Percentiles rank a stretch among this genome's conserved stretches.
Evolutionary conservation across 805 yeast species (phyloP).

Genomic region (Deakozyma indianensis): DNA sequence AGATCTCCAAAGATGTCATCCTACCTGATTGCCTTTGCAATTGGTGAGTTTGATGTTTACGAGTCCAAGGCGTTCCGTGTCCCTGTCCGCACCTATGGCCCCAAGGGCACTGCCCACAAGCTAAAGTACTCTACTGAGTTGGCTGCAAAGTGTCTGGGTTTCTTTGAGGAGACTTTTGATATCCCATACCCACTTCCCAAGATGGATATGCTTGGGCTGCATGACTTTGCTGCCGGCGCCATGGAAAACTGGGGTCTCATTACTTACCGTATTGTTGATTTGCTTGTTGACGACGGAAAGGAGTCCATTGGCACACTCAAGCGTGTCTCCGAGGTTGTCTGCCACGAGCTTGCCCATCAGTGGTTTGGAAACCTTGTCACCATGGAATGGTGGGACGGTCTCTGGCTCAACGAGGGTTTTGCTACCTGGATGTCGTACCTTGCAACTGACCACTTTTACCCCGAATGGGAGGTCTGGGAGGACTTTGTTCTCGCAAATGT

Average conservation of each 20-base stretch:
- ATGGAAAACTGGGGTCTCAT: slow-evolving; percentile 88
- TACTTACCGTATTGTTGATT: slow-evolving; percentile 47
- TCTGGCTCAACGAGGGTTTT: slow-evolving; percentile 83
- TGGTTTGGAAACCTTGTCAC: slow-evolving; percentile 87
- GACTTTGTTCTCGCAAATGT: slow-evolving; percentile 64
- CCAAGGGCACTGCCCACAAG: slow-evolving; percentile 48
- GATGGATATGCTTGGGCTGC: slow-evolving; percentile 66
- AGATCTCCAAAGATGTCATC: slow-evolving; percentile 64
- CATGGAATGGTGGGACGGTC: slow-evolving; percentile 89
- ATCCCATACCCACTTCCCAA: slow-evolving; percentile 71
- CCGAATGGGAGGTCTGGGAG: slow-evolving; percentile 73
- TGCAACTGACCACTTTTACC: slow-evolving; percentile 54
- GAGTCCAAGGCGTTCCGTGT: slow-evolving; percentile 40
- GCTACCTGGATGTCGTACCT: slow-evolving; percentile 76
- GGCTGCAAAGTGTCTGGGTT: slow-evolving; percentile 49
- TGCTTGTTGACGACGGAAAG: slow-evolving; percentile 54
- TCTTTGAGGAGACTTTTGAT: slow-evolving; percentile 52
- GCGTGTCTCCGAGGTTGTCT: slow-evolving; percentile 68
- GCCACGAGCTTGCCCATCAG: slow-evolving; percentile 81
- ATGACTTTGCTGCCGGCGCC: slow-evolving; percentile 70
- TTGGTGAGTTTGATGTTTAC: slow-evolving; percentile 52
- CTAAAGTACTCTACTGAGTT: slow-evolving; percentile 50
- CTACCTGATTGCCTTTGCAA: slow-evolving; percentile 57
- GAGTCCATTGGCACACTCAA: slow-evolving; percentile 46
- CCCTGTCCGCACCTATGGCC: slow-evolving; percentile 57